Evolutionary conservation across 2,329 filamentous ascomycete genomes (phyloP).

Genomic region (Colletotrichum tamarilloi): DNA sequence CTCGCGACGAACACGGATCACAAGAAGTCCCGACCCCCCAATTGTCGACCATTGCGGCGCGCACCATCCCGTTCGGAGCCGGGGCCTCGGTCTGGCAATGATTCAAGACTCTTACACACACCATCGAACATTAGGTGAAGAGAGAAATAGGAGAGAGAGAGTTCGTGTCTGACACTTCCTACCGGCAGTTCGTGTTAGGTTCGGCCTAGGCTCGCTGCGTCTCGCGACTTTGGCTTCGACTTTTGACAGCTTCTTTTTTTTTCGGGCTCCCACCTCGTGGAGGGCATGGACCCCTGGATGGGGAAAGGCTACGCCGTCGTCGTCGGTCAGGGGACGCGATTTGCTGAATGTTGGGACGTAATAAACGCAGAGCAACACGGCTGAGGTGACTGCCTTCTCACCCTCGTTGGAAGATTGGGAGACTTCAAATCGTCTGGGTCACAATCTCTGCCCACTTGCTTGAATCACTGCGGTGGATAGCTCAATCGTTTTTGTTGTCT

Average conservation of each 20-base stretch:
- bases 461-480: neutral
- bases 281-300: neutral
- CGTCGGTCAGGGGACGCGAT: neutral
- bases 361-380: too few species aligned
- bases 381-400: neutral
- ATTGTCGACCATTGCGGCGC: neutral
- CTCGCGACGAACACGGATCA: neutral
- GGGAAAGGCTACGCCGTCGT: neutral
- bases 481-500: neutral
- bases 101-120: neutral
- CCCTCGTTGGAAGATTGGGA: too few species aligned
- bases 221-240: slow-evolving; percentile 12
- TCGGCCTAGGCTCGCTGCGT: neutral
- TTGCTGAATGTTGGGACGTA: neutral
- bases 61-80: slow-evolving; percentile 3
- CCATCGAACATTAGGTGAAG: neutral
- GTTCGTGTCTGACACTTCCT: neutral
- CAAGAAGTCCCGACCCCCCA: neutral
- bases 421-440: neutral
- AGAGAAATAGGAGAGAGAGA: neutral
- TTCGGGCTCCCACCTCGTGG: neutral
- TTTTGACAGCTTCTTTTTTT: neutral
- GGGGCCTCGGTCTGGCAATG: slow-evolving; percentile 8
- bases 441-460: neutral
- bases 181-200: neutral